Evolutionary conservation across 2,329 filamentous ascomycete species (phyloP).

Genomic region (Teratosphaeria viscida): DNA sequence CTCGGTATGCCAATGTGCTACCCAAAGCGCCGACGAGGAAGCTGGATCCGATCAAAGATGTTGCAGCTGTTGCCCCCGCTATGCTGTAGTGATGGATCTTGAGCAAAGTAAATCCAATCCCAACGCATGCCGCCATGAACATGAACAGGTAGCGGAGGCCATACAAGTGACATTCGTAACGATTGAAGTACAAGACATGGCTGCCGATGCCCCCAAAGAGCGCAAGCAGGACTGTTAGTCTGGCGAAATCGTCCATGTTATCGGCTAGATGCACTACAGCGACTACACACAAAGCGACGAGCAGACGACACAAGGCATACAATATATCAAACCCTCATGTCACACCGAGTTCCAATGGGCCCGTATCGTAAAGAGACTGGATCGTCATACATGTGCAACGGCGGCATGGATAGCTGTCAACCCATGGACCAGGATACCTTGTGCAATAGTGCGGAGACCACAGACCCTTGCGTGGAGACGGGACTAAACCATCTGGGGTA

Average conservation of each 20-base stretch:
- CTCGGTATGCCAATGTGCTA: constrained; percentile 28
- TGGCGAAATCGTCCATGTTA: background rate
- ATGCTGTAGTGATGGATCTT: constrained; percentile 8
- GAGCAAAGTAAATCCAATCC: constrained; percentile 7
- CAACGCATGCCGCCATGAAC: constrained; percentile 12
- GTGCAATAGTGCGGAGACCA: too few species aligned
- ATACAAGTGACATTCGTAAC: constrained; percentile 21
- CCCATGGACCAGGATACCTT: too few species aligned
- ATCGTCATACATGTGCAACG: too few species aligned
- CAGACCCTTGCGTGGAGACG: too few species aligned
- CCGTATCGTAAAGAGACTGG: too few species aligned
- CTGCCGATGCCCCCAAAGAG: constrained; percentile 7
- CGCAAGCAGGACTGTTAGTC: background rate
- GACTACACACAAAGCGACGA: background rate
- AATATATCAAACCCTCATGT: background rate
- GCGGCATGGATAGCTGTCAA: too few species aligned
- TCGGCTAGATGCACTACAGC: background rate
- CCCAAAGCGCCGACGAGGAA: background rate
- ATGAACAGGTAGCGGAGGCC: constrained; percentile 14
- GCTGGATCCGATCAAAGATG: background rate
- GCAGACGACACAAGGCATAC: background rate
- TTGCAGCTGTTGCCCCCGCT: background rate
- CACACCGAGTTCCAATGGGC: too few species aligned
- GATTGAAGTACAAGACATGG: constrained; percentile 16
- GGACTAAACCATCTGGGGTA: too few species aligned